Percentiles rank a stretch among this genome's conserved stretches.
Evolutionary conservation across 257 asterid species (phyloP).

Genomic region (Nicotiana noctiflora): DNA sequence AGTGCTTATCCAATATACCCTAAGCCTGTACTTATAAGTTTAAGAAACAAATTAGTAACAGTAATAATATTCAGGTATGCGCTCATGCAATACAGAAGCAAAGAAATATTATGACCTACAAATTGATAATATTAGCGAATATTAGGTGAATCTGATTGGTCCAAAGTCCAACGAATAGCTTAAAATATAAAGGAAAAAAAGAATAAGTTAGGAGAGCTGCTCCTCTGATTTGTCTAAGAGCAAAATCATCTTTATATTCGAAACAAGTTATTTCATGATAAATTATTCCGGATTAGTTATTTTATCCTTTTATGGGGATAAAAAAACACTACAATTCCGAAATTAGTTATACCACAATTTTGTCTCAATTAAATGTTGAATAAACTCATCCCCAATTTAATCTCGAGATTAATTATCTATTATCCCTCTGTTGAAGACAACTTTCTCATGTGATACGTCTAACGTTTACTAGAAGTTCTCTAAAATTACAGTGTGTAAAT

Average conservation of each 20-base stretch:
- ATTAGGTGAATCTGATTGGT: conserved; percentile 3
- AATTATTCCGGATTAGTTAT: no score
- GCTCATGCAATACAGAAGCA: background rate
- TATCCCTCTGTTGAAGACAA: no score
- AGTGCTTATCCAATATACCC: background rate
- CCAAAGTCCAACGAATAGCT: background rate
- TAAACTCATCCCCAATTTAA: no score
- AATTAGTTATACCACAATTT: no score
- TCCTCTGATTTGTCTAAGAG: background rate
- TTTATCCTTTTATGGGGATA: no score
- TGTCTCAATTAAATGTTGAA: no score
- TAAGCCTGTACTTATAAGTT: background rate
- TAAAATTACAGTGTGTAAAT: no score
- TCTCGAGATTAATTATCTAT: no score
- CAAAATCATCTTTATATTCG: background rate
- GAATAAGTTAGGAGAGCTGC: conserved; percentile 15
- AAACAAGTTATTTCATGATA: no score
- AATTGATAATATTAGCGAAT: background rate
- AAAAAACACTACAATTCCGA: no score
- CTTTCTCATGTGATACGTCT: background rate
- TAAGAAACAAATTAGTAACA: background rate
- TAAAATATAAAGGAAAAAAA: background rate
- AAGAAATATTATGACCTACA: background rate
- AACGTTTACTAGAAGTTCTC: background rate
- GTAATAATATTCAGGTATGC: background rate